Evolutionary conservation across 306 rosid genomes (phyloP).

Genomic region (Vigna nakashimae): DNA sequence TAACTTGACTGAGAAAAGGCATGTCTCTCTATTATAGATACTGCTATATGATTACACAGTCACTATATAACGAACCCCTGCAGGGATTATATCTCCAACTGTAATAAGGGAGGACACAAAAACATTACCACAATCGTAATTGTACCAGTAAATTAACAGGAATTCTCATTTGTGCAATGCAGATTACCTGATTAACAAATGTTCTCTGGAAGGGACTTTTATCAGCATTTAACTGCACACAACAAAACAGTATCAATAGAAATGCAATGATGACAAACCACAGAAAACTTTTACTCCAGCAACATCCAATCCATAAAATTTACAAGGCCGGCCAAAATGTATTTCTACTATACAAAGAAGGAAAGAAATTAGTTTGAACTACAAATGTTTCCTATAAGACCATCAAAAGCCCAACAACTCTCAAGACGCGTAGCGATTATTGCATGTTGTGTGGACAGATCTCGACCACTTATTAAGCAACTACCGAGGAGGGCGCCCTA

Average conservation of each 20-base stretch:
- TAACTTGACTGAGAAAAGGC: not conserved
- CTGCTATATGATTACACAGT: not conserved
- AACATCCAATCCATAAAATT: slow-evolving; percentile 27
- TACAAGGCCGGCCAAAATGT: slow-evolving; percentile 31
- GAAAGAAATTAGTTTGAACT: slow-evolving; percentile 24
- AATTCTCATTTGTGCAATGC: slow-evolving; percentile 38
- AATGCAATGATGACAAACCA: slow-evolving; percentile 21
- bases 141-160: slow-evolving; percentile 7
- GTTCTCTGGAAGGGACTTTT: slow-evolving; percentile 98
- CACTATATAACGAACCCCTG: not conserved
- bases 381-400: slow-evolving; percentile 25
- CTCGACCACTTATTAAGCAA: slow-evolving; percentile 26
- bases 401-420: slow-evolving; percentile 35
- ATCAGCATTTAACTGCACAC: slow-evolving; percentile 90
- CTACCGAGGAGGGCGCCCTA: not conserved
- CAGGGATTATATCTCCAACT: not conserved
- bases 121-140: slow-evolving; percentile 18
- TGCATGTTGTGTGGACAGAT: slow-evolving; percentile 4
- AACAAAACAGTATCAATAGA: slow-evolving; percentile 42
- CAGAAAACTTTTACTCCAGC: slow-evolving; percentile 15
- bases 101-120: slow-evolving; percentile 2
- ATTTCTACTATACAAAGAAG: slow-evolving; percentile 27
- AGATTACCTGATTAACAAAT: slow-evolving; percentile 93
- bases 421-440: slow-evolving; percentile 10
- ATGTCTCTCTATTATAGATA: not conserved